Conservation (phyloP, 2,329 filamentous ascomycete genomes). For the Colletotrichum tofieldiae region DNA sequence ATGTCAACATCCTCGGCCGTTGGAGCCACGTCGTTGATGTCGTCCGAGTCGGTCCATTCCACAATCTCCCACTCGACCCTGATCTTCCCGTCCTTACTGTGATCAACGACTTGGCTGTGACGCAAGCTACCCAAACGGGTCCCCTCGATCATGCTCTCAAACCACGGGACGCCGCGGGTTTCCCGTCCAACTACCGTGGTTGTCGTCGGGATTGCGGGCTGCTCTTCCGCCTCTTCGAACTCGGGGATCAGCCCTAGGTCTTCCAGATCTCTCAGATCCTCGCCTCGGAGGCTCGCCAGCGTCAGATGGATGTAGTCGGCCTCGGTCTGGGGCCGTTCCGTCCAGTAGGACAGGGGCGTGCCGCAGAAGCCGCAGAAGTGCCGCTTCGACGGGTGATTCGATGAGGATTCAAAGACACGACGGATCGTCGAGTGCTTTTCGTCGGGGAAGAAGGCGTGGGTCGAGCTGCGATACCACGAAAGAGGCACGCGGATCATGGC, state of each 20-base stretch:
- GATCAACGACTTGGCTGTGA: constrained; percentile 69
- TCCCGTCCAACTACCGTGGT: constrained; percentile 64
- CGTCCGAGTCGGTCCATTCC: constrained; percentile 74
- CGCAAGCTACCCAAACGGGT: constrained; percentile 80
- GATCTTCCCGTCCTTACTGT: constrained; percentile 74
- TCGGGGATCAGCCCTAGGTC: constrained; percentile 81
- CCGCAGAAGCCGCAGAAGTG: constrained; percentile 95
- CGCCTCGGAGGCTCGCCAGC: constrained; percentile 80
- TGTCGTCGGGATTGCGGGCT: constrained; percentile 48
- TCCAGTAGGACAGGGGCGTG: constrained; percentile 88
- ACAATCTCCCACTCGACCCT: constrained; percentile 87
- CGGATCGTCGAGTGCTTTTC: constrained; percentile 80
- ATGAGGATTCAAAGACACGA: constrained; percentile 75
- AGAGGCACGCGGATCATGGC: constrained; percentile 89
- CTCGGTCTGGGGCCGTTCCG: constrained; percentile 78
- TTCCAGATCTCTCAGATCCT: constrained; percentile 81
- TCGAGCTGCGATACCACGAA: constrained; percentile 83
- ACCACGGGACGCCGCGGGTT: constrained; percentile 86
- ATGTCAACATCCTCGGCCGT: constrained; percentile 56
- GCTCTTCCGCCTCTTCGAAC: constrained; percentile 48
- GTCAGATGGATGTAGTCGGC: constrained; percentile 86
- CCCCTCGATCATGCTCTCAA: constrained; percentile 85
- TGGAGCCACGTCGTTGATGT: constrained; percentile 51
- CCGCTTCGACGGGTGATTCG: constrained; percentile 73
- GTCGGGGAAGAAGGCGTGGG: constrained; percentile 82